Percentiles rank a stretch among this genome's conserved stretches.
Evolutionary conservation across 805 yeast species (phyloP).

Genomic region (Ogataea neopini): DNA sequence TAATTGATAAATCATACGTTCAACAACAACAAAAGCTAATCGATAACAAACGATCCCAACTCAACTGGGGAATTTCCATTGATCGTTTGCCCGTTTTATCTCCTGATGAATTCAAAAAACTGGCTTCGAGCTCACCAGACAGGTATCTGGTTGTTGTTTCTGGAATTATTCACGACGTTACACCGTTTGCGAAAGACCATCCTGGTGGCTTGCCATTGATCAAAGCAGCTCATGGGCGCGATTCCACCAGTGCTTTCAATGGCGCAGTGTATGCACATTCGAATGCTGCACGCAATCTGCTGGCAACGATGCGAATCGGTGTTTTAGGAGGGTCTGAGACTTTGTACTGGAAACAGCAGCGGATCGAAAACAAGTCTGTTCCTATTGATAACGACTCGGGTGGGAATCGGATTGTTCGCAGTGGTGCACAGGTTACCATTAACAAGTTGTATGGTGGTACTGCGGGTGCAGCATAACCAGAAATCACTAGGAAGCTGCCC

Average conservation of each 20-base stretch:
- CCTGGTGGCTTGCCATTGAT: constrained; percentile 90
- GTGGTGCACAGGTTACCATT: constrained; percentile 57
- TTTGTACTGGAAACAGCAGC: constrained; percentile 79
- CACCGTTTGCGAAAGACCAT: constrained; percentile 87
- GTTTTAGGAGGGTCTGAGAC: constrained; percentile 81
- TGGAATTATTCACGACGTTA: constrained; percentile 90
- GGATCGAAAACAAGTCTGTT: constrained; percentile 62
- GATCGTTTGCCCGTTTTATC: constrained; percentile 74
- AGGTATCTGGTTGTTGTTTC: constrained; percentile 74
- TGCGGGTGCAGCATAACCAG: constrained; percentile 57
- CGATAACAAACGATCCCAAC: constrained; percentile 71
- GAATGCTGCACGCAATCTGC: constrained; percentile 86
- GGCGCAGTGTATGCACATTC: constrained; percentile 95
- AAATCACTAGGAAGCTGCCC: no score
- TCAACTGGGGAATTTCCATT: constrained; percentile 94
- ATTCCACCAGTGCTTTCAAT: constrained; percentile 90
- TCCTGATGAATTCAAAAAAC: constrained; percentile 45
- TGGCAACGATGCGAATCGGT: constrained; percentile 93
- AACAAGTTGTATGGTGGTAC: constrained; percentile 46
- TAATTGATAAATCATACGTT: constrained; percentile 69
- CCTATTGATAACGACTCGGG: constrained; percentile 54
- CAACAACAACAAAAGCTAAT: constrained; percentile 82
- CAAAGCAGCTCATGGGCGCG: constrained; percentile 82
- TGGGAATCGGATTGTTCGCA: constrained; percentile 57
- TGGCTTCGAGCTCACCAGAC: constrained; percentile 35